Evolutionary conservation across 2,329 filamentous ascomycete species (phyloP).

Genomic region (Alternaria rosae): DNA sequence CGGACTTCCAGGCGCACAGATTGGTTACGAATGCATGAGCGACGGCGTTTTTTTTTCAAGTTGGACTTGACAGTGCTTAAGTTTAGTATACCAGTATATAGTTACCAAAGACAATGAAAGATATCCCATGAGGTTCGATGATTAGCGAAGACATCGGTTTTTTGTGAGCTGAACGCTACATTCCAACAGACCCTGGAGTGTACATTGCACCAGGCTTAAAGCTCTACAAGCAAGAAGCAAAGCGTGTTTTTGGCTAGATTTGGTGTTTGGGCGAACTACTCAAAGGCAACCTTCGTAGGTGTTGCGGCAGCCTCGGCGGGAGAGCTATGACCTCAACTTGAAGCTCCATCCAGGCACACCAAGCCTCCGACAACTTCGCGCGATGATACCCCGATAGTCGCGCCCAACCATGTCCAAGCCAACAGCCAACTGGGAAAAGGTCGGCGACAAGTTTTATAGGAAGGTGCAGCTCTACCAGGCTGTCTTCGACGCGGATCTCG

Average conservation of each 20-base stretch:
- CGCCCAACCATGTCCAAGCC: slow-evolving; percentile 60
- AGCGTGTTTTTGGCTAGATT: background rate
- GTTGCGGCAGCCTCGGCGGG: slow-evolving; percentile 3
- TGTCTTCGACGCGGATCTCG: slow-evolving; percentile 90
- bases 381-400: slow-evolving; percentile 27
- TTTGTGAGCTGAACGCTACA: background rate
- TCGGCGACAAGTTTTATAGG: slow-evolving; percentile 93
- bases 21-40: slow-evolving; percentile 42
- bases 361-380: slow-evolving; percentile 16
- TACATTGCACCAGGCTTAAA: background rate
- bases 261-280: background rate
- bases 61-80: background rate
- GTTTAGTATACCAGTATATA: slow-evolving; percentile 16
- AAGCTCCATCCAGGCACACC: slow-evolving; percentile 14
- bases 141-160: background rate
- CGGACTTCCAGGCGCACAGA: slow-evolving; percentile 1
- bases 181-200: background rate
- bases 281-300: background rate
- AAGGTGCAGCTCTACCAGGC: slow-evolving; percentile 92
- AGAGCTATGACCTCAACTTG: slow-evolving; percentile 20
- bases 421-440: slow-evolving; percentile 90
- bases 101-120: slow-evolving; percentile 5
- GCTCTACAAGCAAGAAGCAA: fast-evolving
- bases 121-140: background rate
- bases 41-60: slow-evolving; percentile 34